Base-by-base conservation (phyloP, 1,284 basidiomycete genomes). In the Ganoderma lucidum region DNA sequence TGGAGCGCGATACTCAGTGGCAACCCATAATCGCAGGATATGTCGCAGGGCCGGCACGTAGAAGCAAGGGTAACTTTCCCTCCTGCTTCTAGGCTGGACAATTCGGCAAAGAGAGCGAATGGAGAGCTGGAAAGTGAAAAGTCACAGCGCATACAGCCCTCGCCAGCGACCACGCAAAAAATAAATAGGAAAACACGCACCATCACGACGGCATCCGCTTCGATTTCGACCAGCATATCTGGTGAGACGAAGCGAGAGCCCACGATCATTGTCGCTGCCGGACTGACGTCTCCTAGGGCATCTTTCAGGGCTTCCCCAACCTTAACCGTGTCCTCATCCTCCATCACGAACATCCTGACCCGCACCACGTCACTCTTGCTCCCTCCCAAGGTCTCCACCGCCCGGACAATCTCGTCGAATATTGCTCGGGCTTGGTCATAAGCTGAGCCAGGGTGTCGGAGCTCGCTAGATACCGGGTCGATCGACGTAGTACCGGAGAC, bases 401-500 rank as follows among this genome's bases (percentile, higher is more conserved):
- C 83, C 0, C 70, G 64, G 14, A 81, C 69, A 70, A 87, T 85
- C 72, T 85, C 84, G 15, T 75, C 65, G 73, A 87, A 86, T 37
- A 81, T 83, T 48, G 77, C 75, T 9, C 77, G 67, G 0, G 86
- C 79, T 77, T 87, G 86, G 3, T 80, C 73, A 73, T 83, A 83
- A 14, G 85, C 85, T 6, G 83, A 85, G n/a, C 76, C 77, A 1
- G 83, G 83, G 73, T 83, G 78, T 30, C 80, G 79, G 28, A 86
- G 75, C 30, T 73, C 68, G 30, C 83, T 83, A 5, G 81, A 82
- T n/a, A 74, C 69, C 15, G 82, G 78, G 69, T 83, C 81, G 75
- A 84, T 81, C n/a, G 85, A 83, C 3, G 85, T 86, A 28, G 86
- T 87, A 2, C 86, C 85, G 17, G 85, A 86, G 44, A 87, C 82